phyloP scores from a whole-genome alignment of 2,329 filamentous ascomycete genomes.

The Paecilomyces niveus region DNA sequence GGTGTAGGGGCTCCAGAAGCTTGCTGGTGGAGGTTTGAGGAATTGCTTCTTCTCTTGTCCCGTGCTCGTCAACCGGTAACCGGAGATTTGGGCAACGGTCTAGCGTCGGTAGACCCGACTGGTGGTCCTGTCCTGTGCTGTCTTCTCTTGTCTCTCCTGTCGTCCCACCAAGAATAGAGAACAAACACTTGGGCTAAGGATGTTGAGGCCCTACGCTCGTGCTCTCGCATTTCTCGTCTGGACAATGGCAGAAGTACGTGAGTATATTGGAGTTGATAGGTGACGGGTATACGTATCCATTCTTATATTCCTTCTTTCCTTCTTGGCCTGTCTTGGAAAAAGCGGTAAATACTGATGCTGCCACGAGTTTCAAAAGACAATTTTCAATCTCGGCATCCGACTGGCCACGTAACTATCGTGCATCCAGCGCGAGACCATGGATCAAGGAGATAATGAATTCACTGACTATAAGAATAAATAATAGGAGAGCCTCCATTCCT shows the following conservation, averaged over 20 bases:
- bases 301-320: no score
- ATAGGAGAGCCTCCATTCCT: background rate
- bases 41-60: background rate
- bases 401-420: background rate
- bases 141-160: background rate
- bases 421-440: background rate
- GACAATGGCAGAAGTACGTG: background rate
- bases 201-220: background rate
- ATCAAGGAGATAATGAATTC: background rate
- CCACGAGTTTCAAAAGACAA: background rate
- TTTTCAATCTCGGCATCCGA: background rate
- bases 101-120: constrained; percentile 1
- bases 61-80: constrained; percentile 1
- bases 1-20: background rate
- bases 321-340: no score
- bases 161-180: background rate
- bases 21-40: background rate
- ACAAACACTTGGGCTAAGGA: background rate
- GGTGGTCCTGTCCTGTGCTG: background rate
- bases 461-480: background rate
- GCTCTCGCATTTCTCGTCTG: background rate
- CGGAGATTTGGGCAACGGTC: constrained; percentile 1
- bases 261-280: background rate
- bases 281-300: background rate
- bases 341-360: no score